Base-by-base conservation (phyloP, 805 yeast species). In the Starmerella powellii region DNA sequence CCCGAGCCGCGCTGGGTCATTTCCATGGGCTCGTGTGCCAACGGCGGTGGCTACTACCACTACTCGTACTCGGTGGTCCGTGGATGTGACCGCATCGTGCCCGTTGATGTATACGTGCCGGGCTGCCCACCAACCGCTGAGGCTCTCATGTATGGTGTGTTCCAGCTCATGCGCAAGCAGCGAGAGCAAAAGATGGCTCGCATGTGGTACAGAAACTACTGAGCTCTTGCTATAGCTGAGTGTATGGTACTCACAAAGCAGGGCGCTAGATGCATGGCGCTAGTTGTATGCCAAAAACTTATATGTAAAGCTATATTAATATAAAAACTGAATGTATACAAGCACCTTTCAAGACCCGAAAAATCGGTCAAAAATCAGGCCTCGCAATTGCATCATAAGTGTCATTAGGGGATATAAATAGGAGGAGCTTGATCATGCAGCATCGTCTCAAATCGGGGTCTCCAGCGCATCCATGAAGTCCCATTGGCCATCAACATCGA, bases 1-100 rank as follows among this genome's bases (percentile, higher is more conserved):
- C 85, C 94, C 28, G 91, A 80, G 54, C 94, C 94, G 36, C 76
- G 87, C 65, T 83, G 94, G 94, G 94, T 84, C 40, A 83, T 83
- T 55, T 80, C 91, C 44, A 83, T 83, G 94, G 94, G 94, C 37
- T 79, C 88, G 6, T 83, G 94, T 66, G 94, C 94, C 49, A 83
- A 83, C 60, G 94, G 94, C 49, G 94, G 94, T 47, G 94, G 94
- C 27, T 83, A 83, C 65, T 83, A 83, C 66, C 94, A 83, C 63
- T 83, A 83, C 64, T 80, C 91, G 10, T 83, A 83, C 65, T 73
- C 86, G 32, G 94, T 84, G 20, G 93, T 84, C 18, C 72, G 94
- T 59, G 94, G 94, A 38, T 85, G 91, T 57, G 94, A 83, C 67
- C 68, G 94, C 58, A 70, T 83, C 43, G 78, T 84, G 34, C 94